phyloP scores from a whole-genome alignment of 768 basidiomycete genomes.

The Phylloporus scabripes region DNA sequence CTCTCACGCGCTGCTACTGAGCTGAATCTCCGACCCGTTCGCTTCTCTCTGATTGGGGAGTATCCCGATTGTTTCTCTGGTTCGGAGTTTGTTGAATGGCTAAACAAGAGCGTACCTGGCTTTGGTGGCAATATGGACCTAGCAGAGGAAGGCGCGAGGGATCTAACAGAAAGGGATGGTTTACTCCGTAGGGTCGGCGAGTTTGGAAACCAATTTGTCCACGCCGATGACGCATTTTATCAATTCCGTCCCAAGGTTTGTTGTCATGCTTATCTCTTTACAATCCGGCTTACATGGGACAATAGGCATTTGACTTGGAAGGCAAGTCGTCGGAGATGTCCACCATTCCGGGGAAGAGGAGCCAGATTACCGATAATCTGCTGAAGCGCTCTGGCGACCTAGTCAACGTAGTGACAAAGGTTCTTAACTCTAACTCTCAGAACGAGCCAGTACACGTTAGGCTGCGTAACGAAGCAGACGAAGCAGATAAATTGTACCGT shows the following conservation, averaged over 20 bases:
- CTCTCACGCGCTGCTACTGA: slow-evolving; percentile 67
- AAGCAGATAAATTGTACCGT: slow-evolving; percentile 76
- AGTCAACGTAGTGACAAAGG: slow-evolving; percentile 69
- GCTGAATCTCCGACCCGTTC: slow-evolving; percentile 63
- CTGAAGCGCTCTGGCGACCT: slow-evolving; percentile 66
- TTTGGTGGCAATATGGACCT: slow-evolving; percentile 74
- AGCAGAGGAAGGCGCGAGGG: slow-evolving; percentile 65
- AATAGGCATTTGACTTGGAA: slow-evolving; percentile 29
- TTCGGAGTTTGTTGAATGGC: slow-evolving; percentile 84
- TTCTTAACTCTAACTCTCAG: slow-evolving; percentile 42
- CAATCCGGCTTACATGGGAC: slow-evolving; percentile 17
- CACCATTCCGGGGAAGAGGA: slow-evolving; percentile 25
- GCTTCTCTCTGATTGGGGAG: slow-evolving; percentile 77
- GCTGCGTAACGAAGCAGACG: slow-evolving; percentile 71
- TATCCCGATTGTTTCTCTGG: slow-evolving; percentile 85
- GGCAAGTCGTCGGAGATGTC: slow-evolving; percentile 21
- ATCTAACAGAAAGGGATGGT: slow-evolving; percentile 49
- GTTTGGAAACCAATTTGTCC: slow-evolving; percentile 76
- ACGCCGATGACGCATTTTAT: slow-evolving; percentile 73
- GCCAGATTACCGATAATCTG: slow-evolving; percentile 47
- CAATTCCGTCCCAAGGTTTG: slow-evolving; percentile 78
- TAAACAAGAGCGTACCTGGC: slow-evolving; percentile 70
- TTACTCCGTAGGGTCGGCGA: slow-evolving; percentile 73
- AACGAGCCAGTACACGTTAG: slow-evolving; percentile 66
- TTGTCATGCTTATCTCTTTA: slow-evolving; percentile 9